These are phyloP conservation scores for Paspalum vaginatum DNA, from an alignment of 176 grass and related monocot genomes.

Conservation along the genomic window DNA sequence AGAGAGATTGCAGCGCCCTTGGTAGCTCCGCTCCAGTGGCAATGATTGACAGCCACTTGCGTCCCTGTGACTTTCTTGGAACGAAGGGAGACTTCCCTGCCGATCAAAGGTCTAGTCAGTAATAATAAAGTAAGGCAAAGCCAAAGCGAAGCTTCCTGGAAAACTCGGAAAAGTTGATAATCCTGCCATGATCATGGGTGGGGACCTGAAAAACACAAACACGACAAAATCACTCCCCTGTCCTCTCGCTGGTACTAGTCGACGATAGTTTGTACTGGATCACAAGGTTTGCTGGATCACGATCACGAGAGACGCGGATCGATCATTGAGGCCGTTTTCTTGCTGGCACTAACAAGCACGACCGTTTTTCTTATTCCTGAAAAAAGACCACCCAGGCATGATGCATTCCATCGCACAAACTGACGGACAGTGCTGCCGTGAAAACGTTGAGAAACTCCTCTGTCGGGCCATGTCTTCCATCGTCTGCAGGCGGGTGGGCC, in stretches of 20 bases:
- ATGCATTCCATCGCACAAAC: no score
- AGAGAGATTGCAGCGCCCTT: background rate
- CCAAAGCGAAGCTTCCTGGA: background rate
- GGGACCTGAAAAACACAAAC: background rate
- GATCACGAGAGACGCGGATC: background rate
- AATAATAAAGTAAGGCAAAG: background rate
- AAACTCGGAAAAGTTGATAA: background rate
- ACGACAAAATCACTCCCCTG: no score
- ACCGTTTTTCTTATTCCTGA: no score
- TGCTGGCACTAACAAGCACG: no score
- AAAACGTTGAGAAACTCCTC: no score
- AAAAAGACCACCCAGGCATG: no score
- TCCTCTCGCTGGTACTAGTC: background rate
- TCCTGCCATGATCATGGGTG: background rate
- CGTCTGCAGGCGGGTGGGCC: no score
- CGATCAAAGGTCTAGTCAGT: background rate
- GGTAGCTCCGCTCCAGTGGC: background rate
- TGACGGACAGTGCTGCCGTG: no score
- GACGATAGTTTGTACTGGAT: background rate
- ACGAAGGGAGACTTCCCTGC: background rate
- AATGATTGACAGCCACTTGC: background rate
- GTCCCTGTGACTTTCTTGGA: background rate
- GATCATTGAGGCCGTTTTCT: background rate
- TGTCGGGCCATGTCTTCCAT: background rate
- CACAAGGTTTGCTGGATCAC: background rate